Evolutionary conservation across 139 green algal genomes (phyloP), one percentile per base, ranked within the genome.

Genomic region (Coelastrella sp.): DNA sequence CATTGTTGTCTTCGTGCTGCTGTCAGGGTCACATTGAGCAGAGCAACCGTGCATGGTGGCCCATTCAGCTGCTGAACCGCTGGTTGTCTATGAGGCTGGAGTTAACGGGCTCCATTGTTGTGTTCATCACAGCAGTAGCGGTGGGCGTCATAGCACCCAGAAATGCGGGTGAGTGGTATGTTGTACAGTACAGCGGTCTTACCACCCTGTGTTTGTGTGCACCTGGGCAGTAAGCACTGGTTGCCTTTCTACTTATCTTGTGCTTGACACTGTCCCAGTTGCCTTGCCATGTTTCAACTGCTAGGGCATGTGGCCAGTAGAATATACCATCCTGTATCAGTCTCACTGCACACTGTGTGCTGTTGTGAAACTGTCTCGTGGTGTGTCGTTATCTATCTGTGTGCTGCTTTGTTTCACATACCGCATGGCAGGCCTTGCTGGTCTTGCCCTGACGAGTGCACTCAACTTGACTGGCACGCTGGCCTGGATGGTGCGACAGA

Each of bases 31-130:
- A 96, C 35, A 89, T 99, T 14, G 91, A 97, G 87, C 79, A 91
- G 25, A 95, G 93, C 92, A 97, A 98, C 90, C 90, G 93, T 17
- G 93, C 92, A 1, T 97, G 92, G 74, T 98, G 96, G 96, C 96
- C 95, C 6, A 93, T 94, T 4, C 93, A 96, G 92, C 91, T 95
- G 72, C 93, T 97, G 24, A 99, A 99, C 92, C 94, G 98, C 79
- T 99, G 98, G 98, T 94, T 99, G 59, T 95, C 91, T 19, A 92
- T 99, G 57, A 93, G 98, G 49, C 93, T 99, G 86, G 98, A 99
- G 93, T 87, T 98, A 68, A 96, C 99, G 88, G 98, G 97, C n/a
- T 90, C 92, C 7, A 7, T 84, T 63, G 92, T 97, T 66, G 94
- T 96, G 65, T 94, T 95, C 56, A 63, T 84, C 6, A 90, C 93